A percentile compares a stretch with the other conserved stretches of the same genome.
phyloP scores from a whole-genome alignment of 257 asterid genomes.

The Apocynum venetum region DNA sequence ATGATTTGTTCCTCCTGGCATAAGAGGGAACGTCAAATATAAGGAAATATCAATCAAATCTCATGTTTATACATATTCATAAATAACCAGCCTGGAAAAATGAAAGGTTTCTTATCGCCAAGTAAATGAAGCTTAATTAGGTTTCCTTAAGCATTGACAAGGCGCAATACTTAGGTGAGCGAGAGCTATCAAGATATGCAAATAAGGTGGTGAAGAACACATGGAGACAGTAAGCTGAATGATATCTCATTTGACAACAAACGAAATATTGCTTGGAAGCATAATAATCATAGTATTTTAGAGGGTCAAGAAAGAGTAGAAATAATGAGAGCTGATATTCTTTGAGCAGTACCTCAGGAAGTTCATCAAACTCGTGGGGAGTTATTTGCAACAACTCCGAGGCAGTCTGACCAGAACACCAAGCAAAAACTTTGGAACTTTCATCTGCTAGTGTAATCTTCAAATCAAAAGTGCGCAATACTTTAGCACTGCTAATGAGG shows the following conservation, averaged over 20 bases:
- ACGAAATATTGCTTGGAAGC: neutral
- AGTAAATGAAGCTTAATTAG: neutral
- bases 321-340: neutral
- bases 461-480: conserved; percentile 54
- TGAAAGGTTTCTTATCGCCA: neutral
- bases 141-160: neutral
- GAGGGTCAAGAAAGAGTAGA: neutral
- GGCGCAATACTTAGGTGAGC: neutral
- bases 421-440: conserved; percentile 57
- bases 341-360: conserved; percentile 62
- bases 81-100: neutral
- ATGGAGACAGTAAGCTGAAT: neutral
- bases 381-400: conserved; percentile 86
- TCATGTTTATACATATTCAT: neutral
- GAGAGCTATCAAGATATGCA: neutral
- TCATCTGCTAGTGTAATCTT: conserved; percentile 70
- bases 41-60: neutral
- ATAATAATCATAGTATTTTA: neutral
- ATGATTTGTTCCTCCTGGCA: conserved; percentile 84
- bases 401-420: conserved; percentile 90
- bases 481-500: conserved; percentile 41
- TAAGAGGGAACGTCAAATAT: neutral
- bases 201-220: neutral
- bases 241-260: neutral
- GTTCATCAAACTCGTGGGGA: conserved; percentile 62